phyloP scores from a whole-genome alignment of 345 rosid genomes.

The Eutrema yunnanense region DNA sequence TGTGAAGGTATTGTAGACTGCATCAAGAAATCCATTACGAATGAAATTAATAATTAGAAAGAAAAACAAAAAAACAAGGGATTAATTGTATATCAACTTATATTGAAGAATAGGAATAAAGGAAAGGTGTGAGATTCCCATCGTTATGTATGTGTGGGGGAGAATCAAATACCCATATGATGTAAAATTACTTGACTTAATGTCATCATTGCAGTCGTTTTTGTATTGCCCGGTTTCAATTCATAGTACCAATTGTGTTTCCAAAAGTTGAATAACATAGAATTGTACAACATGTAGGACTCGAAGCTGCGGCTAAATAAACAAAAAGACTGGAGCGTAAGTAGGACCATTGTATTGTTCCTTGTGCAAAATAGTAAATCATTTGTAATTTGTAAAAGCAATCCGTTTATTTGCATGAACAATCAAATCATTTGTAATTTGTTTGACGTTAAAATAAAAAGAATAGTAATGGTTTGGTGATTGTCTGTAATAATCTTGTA shows the following conservation, averaged over 20 bases:
- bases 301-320: too few relatives aligned
- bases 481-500: not conserved
- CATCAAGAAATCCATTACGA: slow-evolving; percentile 53
- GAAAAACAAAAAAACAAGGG: not conserved
- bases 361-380: too few relatives aligned
- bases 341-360: too few relatives aligned
- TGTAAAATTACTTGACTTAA: not conserved
- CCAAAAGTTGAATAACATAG: too few relatives aligned
- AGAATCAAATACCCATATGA: not conserved
- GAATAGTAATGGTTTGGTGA: not conserved
- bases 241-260: not conserved
- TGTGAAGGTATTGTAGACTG: slow-evolving; percentile 93
- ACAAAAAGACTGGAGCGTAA: too few relatives aligned
- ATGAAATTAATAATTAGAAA: slow-evolving; percentile 1
- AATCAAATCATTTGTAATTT: not conserved
- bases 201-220: not conserved
- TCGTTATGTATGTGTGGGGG: slow-evolving; percentile 1
- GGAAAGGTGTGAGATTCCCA: not conserved
- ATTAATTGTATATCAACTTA: not conserved
- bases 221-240: not conserved
- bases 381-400: too few relatives aligned
- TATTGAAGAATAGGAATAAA: not conserved
- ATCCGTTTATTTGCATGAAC: too few relatives aligned
- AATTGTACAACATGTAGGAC: too few relatives aligned
- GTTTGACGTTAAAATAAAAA: not conserved